Percentiles rank a stretch among this genome's conserved stretches.
phyloP scores from a whole-genome alignment of 768 basidiomycete genomes.

The Lactarius tabidus region DNA sequence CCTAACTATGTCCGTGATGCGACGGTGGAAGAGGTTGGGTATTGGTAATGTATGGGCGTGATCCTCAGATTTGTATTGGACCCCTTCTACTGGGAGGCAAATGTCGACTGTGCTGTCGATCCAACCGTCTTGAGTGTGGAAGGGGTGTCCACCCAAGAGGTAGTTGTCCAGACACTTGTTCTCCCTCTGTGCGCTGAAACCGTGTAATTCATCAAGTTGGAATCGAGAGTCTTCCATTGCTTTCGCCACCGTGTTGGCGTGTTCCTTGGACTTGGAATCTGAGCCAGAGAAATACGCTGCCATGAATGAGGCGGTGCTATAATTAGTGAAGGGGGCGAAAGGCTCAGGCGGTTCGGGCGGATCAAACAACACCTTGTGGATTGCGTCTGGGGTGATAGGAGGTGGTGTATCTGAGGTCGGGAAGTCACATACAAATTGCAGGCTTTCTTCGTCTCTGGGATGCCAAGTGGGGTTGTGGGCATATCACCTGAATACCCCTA shows the following conservation, averaged over 20 bases:
- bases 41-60: neutral
- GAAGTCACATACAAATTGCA: neutral
- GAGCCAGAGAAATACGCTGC: neutral
- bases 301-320: neutral
- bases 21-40: neutral
- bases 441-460: neutral
- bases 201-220: neutral
- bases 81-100: neutral
- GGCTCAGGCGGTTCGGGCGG: too few species aligned
- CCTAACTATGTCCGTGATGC: neutral
- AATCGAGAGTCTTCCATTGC: neutral
- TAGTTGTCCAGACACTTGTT: neutral
- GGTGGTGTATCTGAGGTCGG: neutral
- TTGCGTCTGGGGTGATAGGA: neutral
- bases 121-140: neutral
- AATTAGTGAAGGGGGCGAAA: neutral
- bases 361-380: neutral
- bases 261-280: neutral
- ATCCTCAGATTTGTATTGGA: neutral
- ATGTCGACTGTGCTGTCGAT: neutral
- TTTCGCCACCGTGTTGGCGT: neutral
- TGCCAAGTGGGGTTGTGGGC: neutral
- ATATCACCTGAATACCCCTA: neutral
- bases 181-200: neutral
- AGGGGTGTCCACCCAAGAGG: neutral